phyloP scores from a whole-genome alignment of 2,329 filamentous ascomycete species.

The Arthrobotrys sinensis region DNA sequence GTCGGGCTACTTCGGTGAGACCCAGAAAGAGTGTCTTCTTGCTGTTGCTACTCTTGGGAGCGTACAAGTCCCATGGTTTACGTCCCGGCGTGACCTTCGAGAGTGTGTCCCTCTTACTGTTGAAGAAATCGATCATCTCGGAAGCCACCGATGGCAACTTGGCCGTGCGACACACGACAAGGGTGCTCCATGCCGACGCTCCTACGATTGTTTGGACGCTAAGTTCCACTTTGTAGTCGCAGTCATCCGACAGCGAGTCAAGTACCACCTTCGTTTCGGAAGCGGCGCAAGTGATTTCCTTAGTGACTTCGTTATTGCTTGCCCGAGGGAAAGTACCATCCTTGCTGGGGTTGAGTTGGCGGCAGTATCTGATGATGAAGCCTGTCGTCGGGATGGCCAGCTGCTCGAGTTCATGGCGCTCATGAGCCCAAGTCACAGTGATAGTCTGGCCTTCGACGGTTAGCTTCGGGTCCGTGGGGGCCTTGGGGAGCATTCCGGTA shows the following conservation, averaged over 20 bases:
- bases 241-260: background rate
- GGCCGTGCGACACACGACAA: background rate
- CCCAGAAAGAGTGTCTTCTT: slow-evolving; percentile 1
- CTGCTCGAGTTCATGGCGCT: background rate
- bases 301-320: background rate
- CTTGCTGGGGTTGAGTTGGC: background rate
- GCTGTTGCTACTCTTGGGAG: background rate
- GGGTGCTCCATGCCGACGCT: background rate
- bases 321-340: background rate
- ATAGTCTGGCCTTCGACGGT: slow-evolving; percentile 15
- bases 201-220: slow-evolving; percentile 1
- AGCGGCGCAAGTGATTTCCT: background rate
- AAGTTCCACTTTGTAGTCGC: slow-evolving; percentile 10
- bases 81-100: background rate
- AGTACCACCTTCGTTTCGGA: background rate
- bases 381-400: slow-evolving; percentile 6
- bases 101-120: background rate
- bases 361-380: background rate
- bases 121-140: slow-evolving; percentile 16
- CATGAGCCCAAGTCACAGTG: background rate
- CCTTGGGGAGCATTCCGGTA: slow-evolving; percentile 6
- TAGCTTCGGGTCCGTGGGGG: background rate
- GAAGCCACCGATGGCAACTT: background rate
- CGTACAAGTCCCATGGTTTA: background rate
- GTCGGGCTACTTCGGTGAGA: background rate